These are phyloP conservation scores for Keithomyces neogunnii DNA, from an alignment of 2,329 filamentous ascomycete species.

Conservation along the genomic window DNA sequence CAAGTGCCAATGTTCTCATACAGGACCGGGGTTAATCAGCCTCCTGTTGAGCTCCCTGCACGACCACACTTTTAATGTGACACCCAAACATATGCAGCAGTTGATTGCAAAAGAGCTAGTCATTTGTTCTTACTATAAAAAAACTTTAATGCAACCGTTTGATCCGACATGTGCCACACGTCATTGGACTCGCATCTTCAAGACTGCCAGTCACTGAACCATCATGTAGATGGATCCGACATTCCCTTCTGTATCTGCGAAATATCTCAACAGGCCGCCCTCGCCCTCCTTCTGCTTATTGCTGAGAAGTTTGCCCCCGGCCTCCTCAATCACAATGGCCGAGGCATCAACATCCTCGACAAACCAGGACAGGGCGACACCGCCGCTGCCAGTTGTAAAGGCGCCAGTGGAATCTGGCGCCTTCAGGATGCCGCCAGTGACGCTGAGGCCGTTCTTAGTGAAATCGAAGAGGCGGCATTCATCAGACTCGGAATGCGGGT, in stretches of 20 bases:
- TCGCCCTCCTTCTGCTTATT: constrained; percentile 18
- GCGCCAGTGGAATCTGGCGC: constrained; percentile 16
- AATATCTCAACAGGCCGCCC: constrained; percentile 19
- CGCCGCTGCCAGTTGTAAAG: constrained; percentile 17
- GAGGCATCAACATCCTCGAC: constrained; percentile 21
- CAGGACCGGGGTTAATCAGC: no score
- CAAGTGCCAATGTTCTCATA: no score
- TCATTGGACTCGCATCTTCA: no score
- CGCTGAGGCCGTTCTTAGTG: constrained; percentile 15
- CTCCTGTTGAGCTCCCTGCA: no score
- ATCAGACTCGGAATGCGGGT: constrained; percentile 8
- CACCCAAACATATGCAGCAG: no score
- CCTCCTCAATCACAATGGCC: constrained; percentile 15
- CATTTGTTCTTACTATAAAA: no score
- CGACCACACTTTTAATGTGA: no score
- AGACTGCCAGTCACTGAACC: constrained; percentile 5
- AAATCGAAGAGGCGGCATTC: constrained; percentile 20
- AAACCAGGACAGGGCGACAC: constrained; percentile 20
- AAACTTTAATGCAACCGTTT: no score
- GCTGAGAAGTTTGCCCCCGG: constrained; percentile 21
- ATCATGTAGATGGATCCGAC: constrained; percentile 22
- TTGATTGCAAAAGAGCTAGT: no score
- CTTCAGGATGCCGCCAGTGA: constrained; percentile 20
- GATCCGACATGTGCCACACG: no score
- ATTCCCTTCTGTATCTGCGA: constrained; percentile 23